Evolutionary conservation across 2,329 filamentous ascomycete species (phyloP), one percentile per base, ranked within the genome.

Genomic region (Huntiella moniliformis): DNA sequence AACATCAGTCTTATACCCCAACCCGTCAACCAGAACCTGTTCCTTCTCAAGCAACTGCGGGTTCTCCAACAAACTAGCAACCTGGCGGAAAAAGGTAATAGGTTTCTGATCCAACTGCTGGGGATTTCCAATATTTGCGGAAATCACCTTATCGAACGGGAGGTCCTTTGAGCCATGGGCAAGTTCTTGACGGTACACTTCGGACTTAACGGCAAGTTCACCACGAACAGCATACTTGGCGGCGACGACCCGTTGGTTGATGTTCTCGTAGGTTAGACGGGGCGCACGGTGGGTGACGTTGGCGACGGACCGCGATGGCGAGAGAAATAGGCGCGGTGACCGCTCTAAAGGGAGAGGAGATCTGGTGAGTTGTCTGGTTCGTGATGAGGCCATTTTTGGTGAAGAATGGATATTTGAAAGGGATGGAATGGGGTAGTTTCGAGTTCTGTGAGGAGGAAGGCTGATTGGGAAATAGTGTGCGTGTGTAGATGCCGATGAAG

Each of bases 51-150:
- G 70, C 32, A 98, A 69, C 48, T 69, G 61, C 1, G 91, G 91
- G 67, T 96, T 87, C 70, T 98, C 91, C 49, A 96, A 65, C 51
- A 98, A 63, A 64, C 85, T 93, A 57, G 91, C 73, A 22, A 98
- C 91, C 67, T 98, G 88, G 55, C 91, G 79, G 76, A 98, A 95
- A 71, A 95, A 98, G 54, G 91, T 98, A 57, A 98, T 88, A 57
- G 91, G 91, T 71, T 96, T 92, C 72, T 98, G 91, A 66, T 95
- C 91, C 52, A 98, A 77, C 66, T 98, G 91, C 65, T 98, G 91
- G 3, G 91, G 91, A 68, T 98, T 98, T 59, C 91, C 91, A 58
- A 98, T 98, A 67, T 98, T 98, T 64, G 91, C 91, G 52, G 83
- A 87, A 66, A 98, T 88, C 63, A 98, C 79, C 50, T 85, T 73